Base-by-base conservation (phyloP, 768 basidiomycete species). In the Tylopilus subfusipes region DNA sequence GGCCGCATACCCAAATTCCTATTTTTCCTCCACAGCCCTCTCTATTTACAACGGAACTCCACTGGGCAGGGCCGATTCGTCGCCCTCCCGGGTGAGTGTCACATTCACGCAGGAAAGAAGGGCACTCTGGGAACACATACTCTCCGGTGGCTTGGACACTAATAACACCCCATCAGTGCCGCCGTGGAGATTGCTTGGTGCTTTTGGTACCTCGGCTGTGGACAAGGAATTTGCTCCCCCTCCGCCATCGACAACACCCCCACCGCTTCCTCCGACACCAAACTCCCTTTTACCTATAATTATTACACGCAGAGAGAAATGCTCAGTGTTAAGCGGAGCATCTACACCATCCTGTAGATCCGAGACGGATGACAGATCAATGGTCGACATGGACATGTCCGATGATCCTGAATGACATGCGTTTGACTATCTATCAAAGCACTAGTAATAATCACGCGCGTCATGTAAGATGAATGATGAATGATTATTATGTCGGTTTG, bases 1-100 rank as follows among this genome's bases (percentile, higher is more conserved):
- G 88, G 88, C 84, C 12, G 64, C 55, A 33, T 90, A 85, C 61
- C 83, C 86, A 4, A 66, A 73, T 34, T 76, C 77, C 11, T 76
- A 82, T 55, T 90, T 90, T 62, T 78, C 80, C 5, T 83, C 66
- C 76, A 33, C 69, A 75, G 38, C 74, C 27, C 79, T 90, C 16
- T 80, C 81, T 5, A 49, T 80, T 2, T 86, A 83, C 63, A 74
- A 66, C 11, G 77, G 78, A 34, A 52, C 49, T 12, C 57, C 61
- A 24, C 72, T 82, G 19, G 76, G 42, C n/a, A 44, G 4, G 36
- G 29, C 36, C 1, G 13, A 75, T 4, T 66, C 71, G 19, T 59
- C 51, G 58, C 58, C 65, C 48, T 55, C 58, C 44, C 61, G 44
- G 54, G 65, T n/a, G 61, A 71, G 64, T 47, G 52, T 39, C n/a